These are phyloP conservation scores for Myxozyma melibiosi DNA, from an alignment of 805 yeast species.

Conservation along the genomic window DNA sequence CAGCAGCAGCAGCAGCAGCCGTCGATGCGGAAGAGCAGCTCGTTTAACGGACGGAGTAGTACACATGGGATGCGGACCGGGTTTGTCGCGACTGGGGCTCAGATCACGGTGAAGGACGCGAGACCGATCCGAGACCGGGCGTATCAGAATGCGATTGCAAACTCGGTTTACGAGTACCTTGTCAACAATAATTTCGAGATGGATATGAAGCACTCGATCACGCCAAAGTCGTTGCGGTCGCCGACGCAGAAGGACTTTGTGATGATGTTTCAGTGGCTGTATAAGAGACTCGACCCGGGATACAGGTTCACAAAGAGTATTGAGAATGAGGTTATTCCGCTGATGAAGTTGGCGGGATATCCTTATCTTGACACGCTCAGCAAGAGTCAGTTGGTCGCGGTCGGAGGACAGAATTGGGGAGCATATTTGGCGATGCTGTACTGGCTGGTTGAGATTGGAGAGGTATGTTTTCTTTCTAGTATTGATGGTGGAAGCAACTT, in stretches of 20 bases:
- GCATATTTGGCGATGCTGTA: slow-evolving; percentile 76
- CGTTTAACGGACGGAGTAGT: slow-evolving; percentile 1
- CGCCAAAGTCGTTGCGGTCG: slow-evolving; percentile 62
- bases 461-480: slow-evolving; percentile 10
- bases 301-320: slow-evolving; percentile 66
- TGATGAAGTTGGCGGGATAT: slow-evolving; percentile 66
- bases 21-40: slow-evolving; percentile 20
- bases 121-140: slow-evolving; percentile 76
- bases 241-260: slow-evolving; percentile 91
- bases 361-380: slow-evolving; percentile 81
- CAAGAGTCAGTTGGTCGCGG: slow-evolving; percentile 85
- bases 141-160: slow-evolving; percentile 52
- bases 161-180: slow-evolving; percentile 69
- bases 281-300: slow-evolving; percentile 76
- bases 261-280: slow-evolving; percentile 75
- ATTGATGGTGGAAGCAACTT: background rate
- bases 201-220: slow-evolving; percentile 70
- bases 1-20: background rate
- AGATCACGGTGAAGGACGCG: slow-evolving; percentile 51
- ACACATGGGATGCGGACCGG: slow-evolving; percentile 20
- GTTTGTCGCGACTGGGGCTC: slow-evolving; percentile 21
- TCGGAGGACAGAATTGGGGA: slow-evolving; percentile 85
- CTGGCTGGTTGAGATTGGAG: slow-evolving; percentile 69
- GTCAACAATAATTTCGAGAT: slow-evolving; percentile 66
- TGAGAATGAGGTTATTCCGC: slow-evolving; percentile 72